These are phyloP conservation scores for Aureobasidium melanogenum DNA, from an alignment of 2,329 filamentous ascomycete genomes.

Conservation along the genomic window DNA sequence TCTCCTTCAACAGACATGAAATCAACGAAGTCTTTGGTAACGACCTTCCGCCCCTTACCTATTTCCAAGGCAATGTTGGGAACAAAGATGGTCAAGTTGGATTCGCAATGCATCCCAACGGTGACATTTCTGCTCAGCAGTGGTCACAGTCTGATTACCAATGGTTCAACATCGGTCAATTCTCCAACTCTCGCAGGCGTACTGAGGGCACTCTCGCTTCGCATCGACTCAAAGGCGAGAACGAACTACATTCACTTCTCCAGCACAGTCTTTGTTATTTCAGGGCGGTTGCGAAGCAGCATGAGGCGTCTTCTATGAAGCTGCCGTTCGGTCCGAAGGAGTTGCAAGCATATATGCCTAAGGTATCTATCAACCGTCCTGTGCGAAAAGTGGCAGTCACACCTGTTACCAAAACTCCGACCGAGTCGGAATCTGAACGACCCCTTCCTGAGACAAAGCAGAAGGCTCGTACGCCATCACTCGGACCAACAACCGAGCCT, in stretches of 20 bases:
- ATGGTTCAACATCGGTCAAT: conserved; percentile 39
- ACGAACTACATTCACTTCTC: conserved; percentile 24
- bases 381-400: neutral
- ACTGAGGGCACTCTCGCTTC: conserved; percentile 36
- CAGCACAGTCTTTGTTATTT: conserved; percentile 34
- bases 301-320: conserved; percentile 25
- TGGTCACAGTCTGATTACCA: conserved; percentile 33
- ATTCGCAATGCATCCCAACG: conserved; percentile 40
- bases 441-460: neutral
- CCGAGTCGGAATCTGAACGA: neutral
- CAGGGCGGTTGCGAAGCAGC: conserved; percentile 32
- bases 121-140: conserved; percentile 39
- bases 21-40: conserved; percentile 33
- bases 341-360: conserved; percentile 21
- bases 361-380: neutral
- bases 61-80: conserved; percentile 26
- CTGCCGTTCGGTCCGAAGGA: conserved; percentile 23
- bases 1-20: conserved; percentile 22
- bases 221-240: conserved; percentile 30
- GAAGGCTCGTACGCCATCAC: neutral
- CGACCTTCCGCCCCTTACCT: conserved; percentile 32
- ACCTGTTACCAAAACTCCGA: neutral
- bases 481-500: neutral
- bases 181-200: conserved; percentile 31
- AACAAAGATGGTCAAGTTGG: conserved; percentile 33